Evolutionary conservation across 2,329 filamentous ascomycete species (phyloP).

Genomic region (Exophiala phaeomuriformis): DNA sequence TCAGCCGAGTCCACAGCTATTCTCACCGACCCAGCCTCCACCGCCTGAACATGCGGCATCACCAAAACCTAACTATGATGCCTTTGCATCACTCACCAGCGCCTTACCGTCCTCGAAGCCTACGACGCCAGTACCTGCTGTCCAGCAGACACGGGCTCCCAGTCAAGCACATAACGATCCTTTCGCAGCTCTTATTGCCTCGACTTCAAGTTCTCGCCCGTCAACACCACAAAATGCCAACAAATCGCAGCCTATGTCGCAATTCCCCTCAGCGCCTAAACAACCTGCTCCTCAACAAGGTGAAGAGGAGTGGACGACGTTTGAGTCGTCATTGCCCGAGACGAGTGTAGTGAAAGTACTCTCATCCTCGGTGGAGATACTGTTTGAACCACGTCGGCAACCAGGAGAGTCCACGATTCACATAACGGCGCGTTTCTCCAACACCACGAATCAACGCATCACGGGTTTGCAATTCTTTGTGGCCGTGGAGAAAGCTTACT

Average conservation of each 20-base stretch:
- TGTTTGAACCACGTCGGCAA: constrained; percentile 58
- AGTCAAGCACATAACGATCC: constrained; percentile 47
- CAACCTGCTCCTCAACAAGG: constrained; percentile 14
- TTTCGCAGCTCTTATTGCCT: constrained; percentile 52
- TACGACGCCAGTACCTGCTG: constrained; percentile 42
- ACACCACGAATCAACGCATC: constrained; percentile 63
- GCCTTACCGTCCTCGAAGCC: constrained; percentile 44
- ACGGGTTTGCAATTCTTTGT: constrained; percentile 81
- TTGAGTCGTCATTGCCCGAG: constrained; percentile 75
- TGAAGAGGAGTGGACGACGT: constrained; percentile 84
- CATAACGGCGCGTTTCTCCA: constrained; percentile 75
- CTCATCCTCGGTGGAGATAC: constrained; percentile 63
- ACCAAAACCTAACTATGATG: constrained; percentile 50
- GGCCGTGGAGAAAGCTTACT: constrained; percentile 84
- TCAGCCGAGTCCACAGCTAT: constrained; percentile 14
- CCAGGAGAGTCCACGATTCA: constrained; percentile 52
- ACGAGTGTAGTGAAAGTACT: constrained; percentile 61
- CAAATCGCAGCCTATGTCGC: constrained; percentile 28
- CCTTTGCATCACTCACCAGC: constrained; percentile 48
- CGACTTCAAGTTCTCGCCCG: constrained; percentile 46
- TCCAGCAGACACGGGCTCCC: constrained; percentile 33
- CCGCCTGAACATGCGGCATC: constrained; percentile 36
- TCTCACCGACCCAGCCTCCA: constrained; percentile 29
- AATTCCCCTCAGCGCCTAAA: constrained; percentile 12
- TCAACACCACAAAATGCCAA: constrained; percentile 32